These are phyloP conservation scores for Leptographium galeiforme DNA, from an alignment of 2,329 filamentous ascomycete species.

Conservation along the genomic window DNA sequence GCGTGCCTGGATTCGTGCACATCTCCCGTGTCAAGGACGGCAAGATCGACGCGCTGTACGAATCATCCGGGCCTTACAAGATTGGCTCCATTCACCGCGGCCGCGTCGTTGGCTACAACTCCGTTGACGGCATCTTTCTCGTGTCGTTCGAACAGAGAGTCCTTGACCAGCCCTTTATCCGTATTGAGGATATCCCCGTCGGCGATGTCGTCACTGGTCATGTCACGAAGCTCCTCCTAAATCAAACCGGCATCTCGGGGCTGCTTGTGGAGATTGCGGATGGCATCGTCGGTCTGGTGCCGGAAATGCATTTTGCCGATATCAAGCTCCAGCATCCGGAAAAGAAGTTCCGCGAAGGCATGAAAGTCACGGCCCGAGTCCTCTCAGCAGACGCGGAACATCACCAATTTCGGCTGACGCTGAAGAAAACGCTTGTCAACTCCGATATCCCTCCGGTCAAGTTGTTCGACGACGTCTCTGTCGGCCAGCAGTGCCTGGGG, in stretches of 20 bases:
- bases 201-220: conserved; percentile 71
- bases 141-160: conserved; percentile 72
- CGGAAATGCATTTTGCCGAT: conserved; percentile 80
- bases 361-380: conserved; percentile 73
- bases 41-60: conserved; percentile 72
- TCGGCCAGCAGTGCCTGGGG: conserved; percentile 69
- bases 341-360: conserved; percentile 85
- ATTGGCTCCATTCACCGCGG: conserved; percentile 66
- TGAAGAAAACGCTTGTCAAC: conserved; percentile 92
- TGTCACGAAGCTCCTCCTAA: conserved; percentile 73
- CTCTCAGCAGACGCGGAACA: conserved; percentile 65
- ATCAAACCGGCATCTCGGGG: conserved; percentile 64
- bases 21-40: conserved; percentile 86
- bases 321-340: conserved; percentile 81
- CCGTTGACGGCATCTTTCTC: conserved; percentile 73
- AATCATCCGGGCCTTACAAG: conserved; percentile 65
- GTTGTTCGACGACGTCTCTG: conserved; percentile 57
- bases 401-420: conserved; percentile 68
- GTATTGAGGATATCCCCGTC: conserved; percentile 78
- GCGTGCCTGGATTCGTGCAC: conserved; percentile 77
- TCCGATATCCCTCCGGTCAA: conserved; percentile 71
- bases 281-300: conserved; percentile 76
- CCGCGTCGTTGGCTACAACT: conserved; percentile 74
- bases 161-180: conserved; percentile 76
- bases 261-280: conserved; percentile 75